Percentiles rank a stretch among this genome's conserved stretches.
phyloP scores from a whole-genome alignment of 495 filamentous ascomycete genomes.

The Arthonia radiata region DNA sequence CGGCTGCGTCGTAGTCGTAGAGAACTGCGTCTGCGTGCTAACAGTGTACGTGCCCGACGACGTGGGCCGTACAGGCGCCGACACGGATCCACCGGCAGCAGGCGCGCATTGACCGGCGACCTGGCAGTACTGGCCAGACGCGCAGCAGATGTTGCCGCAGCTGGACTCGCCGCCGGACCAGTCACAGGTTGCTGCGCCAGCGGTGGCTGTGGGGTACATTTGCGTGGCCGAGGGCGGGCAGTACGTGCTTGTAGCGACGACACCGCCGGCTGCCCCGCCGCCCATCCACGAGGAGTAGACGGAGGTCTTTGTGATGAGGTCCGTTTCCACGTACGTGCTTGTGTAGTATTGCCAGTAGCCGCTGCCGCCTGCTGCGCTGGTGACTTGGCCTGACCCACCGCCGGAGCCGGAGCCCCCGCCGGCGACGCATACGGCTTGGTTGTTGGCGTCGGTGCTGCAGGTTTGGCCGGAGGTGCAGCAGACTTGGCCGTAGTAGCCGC shows the following conservation, averaged over 20 bases:
- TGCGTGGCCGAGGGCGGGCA: conserved; percentile 8
- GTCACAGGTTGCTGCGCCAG: conserved; percentile 22
- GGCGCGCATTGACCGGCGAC: conserved; percentile 20
- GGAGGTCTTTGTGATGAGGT: conserved; percentile 36
- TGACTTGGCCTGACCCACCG: conserved; percentile 9
- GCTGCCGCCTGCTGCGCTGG: conserved; percentile 8
- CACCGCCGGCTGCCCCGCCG: conserved; percentile 10
- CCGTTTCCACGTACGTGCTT: conserved; percentile 44
- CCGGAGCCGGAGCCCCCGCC: conserved; percentile 13
- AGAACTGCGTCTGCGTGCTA: conserved; percentile 27
- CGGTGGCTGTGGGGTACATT: conserved; percentile 19
- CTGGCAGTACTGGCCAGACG: conserved; percentile 41
- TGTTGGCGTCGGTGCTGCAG: conserved; percentile 35
- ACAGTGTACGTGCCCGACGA: conserved; percentile 30
- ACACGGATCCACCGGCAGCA: conserved; percentile 13
- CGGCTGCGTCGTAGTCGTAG: conserved; percentile 30
- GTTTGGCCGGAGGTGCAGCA: conserved; percentile 36
- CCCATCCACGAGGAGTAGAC: conserved; percentile 32
- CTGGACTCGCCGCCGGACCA: conserved; percentile 31
- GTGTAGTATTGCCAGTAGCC: conserved; percentile 37
- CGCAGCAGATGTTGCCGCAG: conserved; percentile 58
- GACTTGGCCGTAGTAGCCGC: conserved; percentile 38
- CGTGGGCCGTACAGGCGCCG: conserved; percentile 45
- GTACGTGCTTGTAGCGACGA: conserved; percentile 6
- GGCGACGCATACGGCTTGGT: conserved; percentile 34